A percentile compares a stretch with the other conserved stretches of the same genome.
phyloP scores from a whole-genome alignment of 2,329 filamentous ascomycete species.

The Fusarium ramigenum region DNA sequence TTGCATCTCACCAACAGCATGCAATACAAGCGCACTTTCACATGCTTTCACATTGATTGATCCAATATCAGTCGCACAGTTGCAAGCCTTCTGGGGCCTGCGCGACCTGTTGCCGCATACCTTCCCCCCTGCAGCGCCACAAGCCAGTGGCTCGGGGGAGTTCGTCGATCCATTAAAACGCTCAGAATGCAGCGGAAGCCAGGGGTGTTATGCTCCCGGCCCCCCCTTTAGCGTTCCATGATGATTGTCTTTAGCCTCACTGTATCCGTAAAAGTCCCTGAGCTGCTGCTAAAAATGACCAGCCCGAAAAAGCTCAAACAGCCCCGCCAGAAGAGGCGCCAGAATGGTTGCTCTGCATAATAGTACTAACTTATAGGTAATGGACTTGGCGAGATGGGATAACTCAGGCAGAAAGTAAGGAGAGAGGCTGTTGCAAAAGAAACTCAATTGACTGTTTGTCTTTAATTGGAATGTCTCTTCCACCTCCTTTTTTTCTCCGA shows the following conservation, averaged over 20 bases:
- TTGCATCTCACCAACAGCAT: constrained; percentile 29
- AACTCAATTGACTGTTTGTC: constrained; percentile 24
- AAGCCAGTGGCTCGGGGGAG: constrained; percentile 20
- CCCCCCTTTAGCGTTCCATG: constrained; percentile 24
- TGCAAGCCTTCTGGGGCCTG: constrained; percentile 5
- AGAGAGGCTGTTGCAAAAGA: constrained; percentile 22
- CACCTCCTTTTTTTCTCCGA: constrained; percentile 14
- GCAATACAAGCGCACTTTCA: constrained; percentile 42
- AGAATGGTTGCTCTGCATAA: constrained; percentile 11
- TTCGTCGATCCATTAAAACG: constrained; percentile 22
- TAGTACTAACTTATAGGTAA: neutral
- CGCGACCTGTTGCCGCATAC: neutral
- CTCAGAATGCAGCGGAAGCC: constrained; percentile 11
- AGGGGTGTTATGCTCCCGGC: constrained; percentile 20
- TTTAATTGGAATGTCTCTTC: constrained; percentile 5
- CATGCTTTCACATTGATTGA: constrained; percentile 28
- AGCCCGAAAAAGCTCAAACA: constrained; percentile 2
- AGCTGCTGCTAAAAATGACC: constrained; percentile 11
- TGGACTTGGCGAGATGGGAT: constrained; percentile 27
- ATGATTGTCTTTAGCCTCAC: constrained; percentile 16
- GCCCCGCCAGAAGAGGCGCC: constrained; percentile 22
- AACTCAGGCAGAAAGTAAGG: neutral
- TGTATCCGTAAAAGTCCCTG: constrained; percentile 22
- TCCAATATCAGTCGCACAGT: neutral
- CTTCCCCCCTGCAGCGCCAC: constrained; percentile 33